Base-by-base conservation (phyloP, 2,329 filamentous ascomycete genomes). In the Calycina marina region DNA sequence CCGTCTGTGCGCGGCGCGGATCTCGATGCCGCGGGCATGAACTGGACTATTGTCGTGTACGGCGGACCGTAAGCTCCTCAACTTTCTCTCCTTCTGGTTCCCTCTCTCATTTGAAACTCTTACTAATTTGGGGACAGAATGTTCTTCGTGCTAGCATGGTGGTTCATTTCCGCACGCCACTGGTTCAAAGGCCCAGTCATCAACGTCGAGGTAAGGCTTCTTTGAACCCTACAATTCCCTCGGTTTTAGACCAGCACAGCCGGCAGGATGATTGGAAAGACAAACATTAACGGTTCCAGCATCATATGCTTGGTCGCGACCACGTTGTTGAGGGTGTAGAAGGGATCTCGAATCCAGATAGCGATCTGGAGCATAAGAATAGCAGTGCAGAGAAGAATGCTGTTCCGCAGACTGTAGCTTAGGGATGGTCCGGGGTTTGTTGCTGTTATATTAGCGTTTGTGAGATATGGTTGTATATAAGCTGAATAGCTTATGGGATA, bases 161-260 rank as follows among this genome's bases (percentile, higher is more conserved):
- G 72, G 65, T 53, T 68, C 30, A 51, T 75, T 1, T 62, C 62
- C 36, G 72, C 72, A n/a, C 59, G 55, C 20, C 71, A 66, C 41
- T 77, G 72, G 73, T 77, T 77, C 55, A 72, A 67, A 43, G 73
- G 73, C 0, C 72, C 72, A 0, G 70, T 69, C 51, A 65, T 77
- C 37, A 77, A 77, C 45, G 55, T 77, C 22, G 66, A 71, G 44
- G 27, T 29, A 29, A 14, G 25, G 6, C 25, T 26, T 5, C 25
- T 15, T 16, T 16, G 8, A 3, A 8, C 27, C 5, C 13, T 13
- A n/a, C 13, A 8, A 27, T 4, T 8, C 13, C 10, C 14, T 14
- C 25, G 11, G 11, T 13, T 27, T 27, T 13, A 27, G 3, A 27
- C 13, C 2, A 27, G 13, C 25, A 22, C 8, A 2, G 3, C 20